phyloP scores from a whole-genome alignment of 495 filamentous ascomycete genomes.

The Trichoderma asperelloides region DNA sequence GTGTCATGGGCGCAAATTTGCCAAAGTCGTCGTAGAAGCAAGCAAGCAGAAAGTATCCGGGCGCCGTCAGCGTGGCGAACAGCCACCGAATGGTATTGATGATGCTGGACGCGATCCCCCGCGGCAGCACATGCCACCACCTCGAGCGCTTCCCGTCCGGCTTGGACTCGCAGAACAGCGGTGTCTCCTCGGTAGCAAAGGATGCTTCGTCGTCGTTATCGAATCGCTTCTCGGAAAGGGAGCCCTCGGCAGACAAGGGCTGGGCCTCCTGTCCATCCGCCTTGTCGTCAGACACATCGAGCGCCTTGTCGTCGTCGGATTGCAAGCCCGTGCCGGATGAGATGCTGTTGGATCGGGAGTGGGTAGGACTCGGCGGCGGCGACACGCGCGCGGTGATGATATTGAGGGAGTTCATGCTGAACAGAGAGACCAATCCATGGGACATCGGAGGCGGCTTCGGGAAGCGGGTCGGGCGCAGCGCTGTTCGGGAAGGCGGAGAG shows the following conservation, averaged over 20 bases:
- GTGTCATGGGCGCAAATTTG: constrained; percentile 60
- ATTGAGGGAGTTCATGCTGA: constrained; percentile 96
- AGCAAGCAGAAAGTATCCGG: constrained; percentile 70
- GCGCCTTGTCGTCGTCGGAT: constrained; percentile 29
- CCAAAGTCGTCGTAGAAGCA: constrained; percentile 75
- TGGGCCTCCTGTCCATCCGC: constrained; percentile 2
- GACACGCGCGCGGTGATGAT: constrained; percentile 81
- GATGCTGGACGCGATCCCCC: constrained; percentile 46
- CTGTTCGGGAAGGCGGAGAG: not conserved
- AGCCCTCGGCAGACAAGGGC: not conserved
- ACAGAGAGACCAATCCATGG: constrained; percentile 41
- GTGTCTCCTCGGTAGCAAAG: constrained; percentile 56
- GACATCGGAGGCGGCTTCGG: constrained; percentile 23
- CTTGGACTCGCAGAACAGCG: constrained; percentile 40
- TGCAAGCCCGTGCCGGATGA: constrained; percentile 40
- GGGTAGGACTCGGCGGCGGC: constrained; percentile 44
- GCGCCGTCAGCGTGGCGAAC: constrained; percentile 65
- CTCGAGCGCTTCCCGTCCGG: constrained; percentile 26
- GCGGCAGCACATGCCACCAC: constrained; percentile 47
- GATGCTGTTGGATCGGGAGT: constrained; percentile 58
- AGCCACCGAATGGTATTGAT: constrained; percentile 64
- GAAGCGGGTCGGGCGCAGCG: not conserved
- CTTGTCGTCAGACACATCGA: constrained; percentile 19
- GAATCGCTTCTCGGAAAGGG: constrained; percentile 8
- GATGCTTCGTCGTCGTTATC: constrained; percentile 17